Conservation (phyloP, 768 basidiomycete species). For the Suillus bovinus region DNA sequence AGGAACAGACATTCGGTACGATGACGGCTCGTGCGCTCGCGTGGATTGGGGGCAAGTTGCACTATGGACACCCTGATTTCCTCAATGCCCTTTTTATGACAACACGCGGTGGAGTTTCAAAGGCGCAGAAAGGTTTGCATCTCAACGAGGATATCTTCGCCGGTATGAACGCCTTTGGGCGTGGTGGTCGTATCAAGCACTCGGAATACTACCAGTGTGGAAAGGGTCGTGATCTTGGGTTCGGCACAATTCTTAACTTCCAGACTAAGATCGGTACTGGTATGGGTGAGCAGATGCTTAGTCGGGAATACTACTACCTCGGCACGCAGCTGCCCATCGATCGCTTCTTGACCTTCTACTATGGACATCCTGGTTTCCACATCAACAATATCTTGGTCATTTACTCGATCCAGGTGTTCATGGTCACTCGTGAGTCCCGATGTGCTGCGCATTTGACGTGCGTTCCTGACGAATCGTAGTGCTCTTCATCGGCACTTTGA, state of each 20-base stretch:
- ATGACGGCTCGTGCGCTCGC: slow-evolving; percentile 93
- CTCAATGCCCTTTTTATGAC: slow-evolving; percentile 97
- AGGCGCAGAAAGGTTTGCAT: slow-evolving; percentile 98
- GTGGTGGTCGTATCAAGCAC: slow-evolving; percentile 98
- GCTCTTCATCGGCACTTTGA: slow-evolving; percentile 93
- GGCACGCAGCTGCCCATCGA: slow-evolving; percentile 98
- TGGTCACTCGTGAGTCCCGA: slow-evolving; percentile 78
- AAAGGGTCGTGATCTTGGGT: slow-evolving; percentile 98
- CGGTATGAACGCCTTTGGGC: slow-evolving; percentile 98
- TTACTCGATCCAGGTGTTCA: slow-evolving; percentile 96
- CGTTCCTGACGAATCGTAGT: slow-evolving; percentile 45
- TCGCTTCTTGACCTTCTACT: slow-evolving; percentile 99
- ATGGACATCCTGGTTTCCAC: slow-evolving; percentile 99
- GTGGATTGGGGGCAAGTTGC: slow-evolving; percentile 98
- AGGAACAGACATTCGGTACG: slow-evolving; percentile 99
- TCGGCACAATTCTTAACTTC: slow-evolving; percentile 99
- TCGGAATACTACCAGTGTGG: slow-evolving; percentile 99
- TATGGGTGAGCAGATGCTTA: slow-evolving; percentile 99
- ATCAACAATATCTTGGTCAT: slow-evolving; percentile 99
- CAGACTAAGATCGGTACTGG: slow-evolving; percentile 99
- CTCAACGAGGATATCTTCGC: slow-evolving; percentile 99
- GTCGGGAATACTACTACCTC: slow-evolving; percentile 98
- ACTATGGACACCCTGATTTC: slow-evolving; percentile 99
- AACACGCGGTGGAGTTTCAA: slow-evolving; percentile 97
- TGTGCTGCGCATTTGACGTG: not conserved